These are phyloP conservation scores for Pochonia chlamydosporia DNA, from an alignment of 2,329 filamentous ascomycete species.

Conservation along the genomic window DNA sequence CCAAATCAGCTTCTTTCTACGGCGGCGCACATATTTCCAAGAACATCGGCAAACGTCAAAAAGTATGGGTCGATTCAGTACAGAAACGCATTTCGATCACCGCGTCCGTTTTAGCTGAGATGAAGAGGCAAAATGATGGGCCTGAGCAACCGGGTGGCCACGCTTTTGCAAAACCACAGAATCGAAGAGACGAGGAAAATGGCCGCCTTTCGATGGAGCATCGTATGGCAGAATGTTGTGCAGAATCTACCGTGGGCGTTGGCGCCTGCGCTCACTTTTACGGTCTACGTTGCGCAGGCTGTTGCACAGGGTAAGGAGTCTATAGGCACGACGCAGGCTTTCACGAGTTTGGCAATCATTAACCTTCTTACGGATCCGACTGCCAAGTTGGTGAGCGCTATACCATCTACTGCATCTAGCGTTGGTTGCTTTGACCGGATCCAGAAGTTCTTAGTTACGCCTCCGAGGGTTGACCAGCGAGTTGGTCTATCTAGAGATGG, in stretches of 20 bases:
- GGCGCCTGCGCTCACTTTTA: slow-evolving; percentile 9
- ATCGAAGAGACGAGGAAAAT: slow-evolving; percentile 19
- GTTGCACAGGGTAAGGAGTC: background rate
- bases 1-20: slow-evolving; percentile 7
- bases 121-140: slow-evolving; percentile 36
- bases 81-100: slow-evolving; percentile 14
- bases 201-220: slow-evolving; percentile 9
- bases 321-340: slow-evolving; percentile 10
- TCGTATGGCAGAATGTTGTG: slow-evolving; percentile 14
- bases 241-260: slow-evolving; percentile 14
- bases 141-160: slow-evolving; percentile 23
- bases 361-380: slow-evolving; percentile 13
- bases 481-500: no score
- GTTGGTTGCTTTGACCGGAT: slow-evolving; percentile 15
- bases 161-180: slow-evolving; percentile 26
- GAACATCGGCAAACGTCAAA: slow-evolving; percentile 11
- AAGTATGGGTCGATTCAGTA: slow-evolving; percentile 13
- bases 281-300: slow-evolving; percentile 9
- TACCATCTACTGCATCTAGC: slow-evolving; percentile 10
- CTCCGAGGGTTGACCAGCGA: slow-evolving; percentile 4
- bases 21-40: slow-evolving; percentile 12
- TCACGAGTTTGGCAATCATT: slow-evolving; percentile 17
- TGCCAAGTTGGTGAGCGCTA: slow-evolving; percentile 11
- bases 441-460: slow-evolving; percentile 11
- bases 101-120: slow-evolving; percentile 24